Evolutionary conservation across 805 yeast genomes (phyloP), one percentile per base, ranked within the genome.

Genomic region (Ogataea naganishii): DNA sequence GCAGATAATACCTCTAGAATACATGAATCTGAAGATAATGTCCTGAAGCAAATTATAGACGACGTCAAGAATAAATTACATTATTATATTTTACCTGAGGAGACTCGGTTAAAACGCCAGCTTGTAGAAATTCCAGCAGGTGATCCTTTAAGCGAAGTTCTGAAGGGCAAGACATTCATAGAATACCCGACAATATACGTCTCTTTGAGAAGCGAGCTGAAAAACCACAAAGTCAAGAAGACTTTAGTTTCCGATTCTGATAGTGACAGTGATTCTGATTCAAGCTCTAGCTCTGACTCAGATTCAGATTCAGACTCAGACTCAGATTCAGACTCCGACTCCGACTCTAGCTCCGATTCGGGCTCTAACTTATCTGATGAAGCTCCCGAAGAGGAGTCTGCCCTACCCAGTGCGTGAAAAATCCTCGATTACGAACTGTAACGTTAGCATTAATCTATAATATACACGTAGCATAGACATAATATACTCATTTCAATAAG

Each of bases 111-210:
- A 4, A 41, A 32, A 15, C 35, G 45, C 14, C 54, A 60, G 19
- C 44, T 70, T 16, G 51, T 73, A 3, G 46, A 49, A 23, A 23
- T 76, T 11, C 56, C 61, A 14, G 31, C 49, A 0, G 51, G 44
- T 1, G 41, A 40, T n/a, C 34, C 58, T 14, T 42, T 82, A 2
- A 68, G 69, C 0, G 70, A 66, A 15, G 60, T 62, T 1, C 41
- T 85, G n/a, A 56, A 58, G 34, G 73, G 74, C 20, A 64, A 65
- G 33, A 62, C 75, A 0, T 81, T 85, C 0, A 62, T 84, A 20
- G 96, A 85, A 47, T 85, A 69, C 40, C 95, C 96, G 0, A 78
- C 86, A 0, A 58, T 85, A 4, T 64, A 60, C 33, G 60, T 80
- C 1, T 57, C 67, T 2, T 32, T 42, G 5, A 34, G 34, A 15